A percentile compares a stretch with the other conserved stretches of the same genome.
Evolutionary conservation across 2,329 filamentous ascomycete genomes (phyloP).

Genomic region (Colletotrichum sp.): DNA sequence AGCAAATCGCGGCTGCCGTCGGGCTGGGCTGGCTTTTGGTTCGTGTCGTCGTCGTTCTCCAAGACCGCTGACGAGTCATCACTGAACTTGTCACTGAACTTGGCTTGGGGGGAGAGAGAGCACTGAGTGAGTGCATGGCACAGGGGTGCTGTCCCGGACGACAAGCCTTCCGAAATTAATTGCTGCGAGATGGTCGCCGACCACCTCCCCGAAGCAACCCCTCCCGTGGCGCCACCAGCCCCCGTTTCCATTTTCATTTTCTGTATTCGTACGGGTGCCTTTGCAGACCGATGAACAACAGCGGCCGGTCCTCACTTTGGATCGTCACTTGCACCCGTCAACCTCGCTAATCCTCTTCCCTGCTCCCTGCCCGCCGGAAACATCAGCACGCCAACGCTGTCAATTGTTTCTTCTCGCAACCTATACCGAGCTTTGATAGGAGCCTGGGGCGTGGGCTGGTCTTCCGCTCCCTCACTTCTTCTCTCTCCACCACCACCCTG

Average conservation of each 20-base stretch:
- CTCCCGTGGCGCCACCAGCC: neutral
- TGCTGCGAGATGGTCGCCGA: conserved; percentile 14
- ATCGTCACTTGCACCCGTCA: neutral
- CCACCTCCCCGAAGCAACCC: conserved; percentile 1
- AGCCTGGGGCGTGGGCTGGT: neutral
- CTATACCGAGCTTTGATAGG: neutral
- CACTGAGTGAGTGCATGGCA: neutral
- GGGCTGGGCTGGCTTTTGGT: neutral
- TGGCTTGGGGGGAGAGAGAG: neutral
- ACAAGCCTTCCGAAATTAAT: conserved; percentile 18
- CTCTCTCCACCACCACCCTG: neutral
- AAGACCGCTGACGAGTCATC: neutral
- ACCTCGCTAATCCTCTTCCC: neutral
- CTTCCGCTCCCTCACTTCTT: neutral
- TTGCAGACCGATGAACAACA: neutral
- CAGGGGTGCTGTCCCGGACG: conserved; percentile 6
- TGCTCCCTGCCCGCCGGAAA: neutral
- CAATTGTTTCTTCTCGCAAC: conserved; percentile 1
- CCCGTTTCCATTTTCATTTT: too few species aligned
- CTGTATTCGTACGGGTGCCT: neutral
- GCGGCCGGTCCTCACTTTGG: neutral
- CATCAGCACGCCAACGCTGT: conserved; percentile 14
- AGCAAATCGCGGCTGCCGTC: neutral
- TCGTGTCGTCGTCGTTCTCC: neutral
- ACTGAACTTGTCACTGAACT: neutral